Percentiles rank a stretch among this genome's conserved stretches.
phyloP scores from a whole-genome alignment of 768 basidiomycete genomes.

The Suillus plorans region DNA sequence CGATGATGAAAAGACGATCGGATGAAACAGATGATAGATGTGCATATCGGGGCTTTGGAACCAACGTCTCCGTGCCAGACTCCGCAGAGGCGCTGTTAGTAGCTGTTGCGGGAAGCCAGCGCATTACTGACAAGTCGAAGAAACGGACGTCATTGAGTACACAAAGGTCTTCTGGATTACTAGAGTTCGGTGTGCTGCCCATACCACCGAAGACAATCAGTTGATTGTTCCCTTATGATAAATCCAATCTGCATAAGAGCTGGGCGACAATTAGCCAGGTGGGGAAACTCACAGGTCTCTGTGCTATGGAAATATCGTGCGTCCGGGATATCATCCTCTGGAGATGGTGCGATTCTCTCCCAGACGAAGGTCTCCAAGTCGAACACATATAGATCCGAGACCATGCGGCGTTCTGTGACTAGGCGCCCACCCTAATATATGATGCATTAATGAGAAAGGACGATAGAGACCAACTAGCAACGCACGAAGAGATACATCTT shows the following conservation, averaged over 20 bases:
- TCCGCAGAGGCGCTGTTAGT: conserved; percentile 31
- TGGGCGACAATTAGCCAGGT: not conserved
- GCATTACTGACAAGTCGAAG: conserved; percentile 69
- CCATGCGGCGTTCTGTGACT: conserved; percentile 85
- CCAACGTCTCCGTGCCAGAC: conserved; percentile 43
- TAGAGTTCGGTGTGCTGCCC: conserved; percentile 74
- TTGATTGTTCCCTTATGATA: conserved; percentile 70
- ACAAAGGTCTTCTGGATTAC: conserved; percentile 76
- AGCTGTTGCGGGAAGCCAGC: conserved; percentile 61
- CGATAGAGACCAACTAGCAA: not conserved
- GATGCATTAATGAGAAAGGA: not conserved
- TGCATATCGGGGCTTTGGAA: conserved; percentile 89
- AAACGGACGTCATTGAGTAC: conserved; percentile 94
- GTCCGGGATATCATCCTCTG: conserved; percentile 71
- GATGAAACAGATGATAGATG: conserved; percentile 88
- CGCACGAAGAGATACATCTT: conserved; percentile 89
- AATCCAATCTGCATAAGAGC: conserved; percentile 15
- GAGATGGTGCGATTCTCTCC: conserved; percentile 61
- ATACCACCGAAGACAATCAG: conserved; percentile 95
- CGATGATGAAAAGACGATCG: conserved; percentile 86
- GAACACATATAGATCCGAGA: conserved; percentile 87
- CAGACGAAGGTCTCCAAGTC: conserved; percentile 81
- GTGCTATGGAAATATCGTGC: conserved; percentile 95
- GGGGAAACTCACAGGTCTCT: conserved; percentile 63
- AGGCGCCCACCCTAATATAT: conserved; percentile 73